Percentiles rank a stretch among this genome's conserved stretches.
Conservation (phyloP, 805 yeast species). For the Ogataea allantospora region DNA sequence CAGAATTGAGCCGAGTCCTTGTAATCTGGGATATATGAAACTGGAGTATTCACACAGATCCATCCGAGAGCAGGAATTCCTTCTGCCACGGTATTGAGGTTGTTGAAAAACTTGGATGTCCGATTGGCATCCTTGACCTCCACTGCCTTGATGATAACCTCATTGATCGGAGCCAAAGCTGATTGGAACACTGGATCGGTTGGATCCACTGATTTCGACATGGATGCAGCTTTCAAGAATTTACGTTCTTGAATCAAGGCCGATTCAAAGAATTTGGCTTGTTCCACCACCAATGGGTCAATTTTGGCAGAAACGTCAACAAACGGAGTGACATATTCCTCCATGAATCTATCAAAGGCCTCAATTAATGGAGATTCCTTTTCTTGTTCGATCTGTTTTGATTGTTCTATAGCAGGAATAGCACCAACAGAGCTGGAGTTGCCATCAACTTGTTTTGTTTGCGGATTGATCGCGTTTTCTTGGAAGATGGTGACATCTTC, state of each 20-base stretch:
- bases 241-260: conserved; percentile 61
- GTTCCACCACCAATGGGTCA: conserved; percentile 57
- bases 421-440: conserved; percentile 16
- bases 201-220: conserved; percentile 63
- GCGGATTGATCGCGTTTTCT: conserved; percentile 40
- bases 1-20: conserved; percentile 93
- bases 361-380: conserved; percentile 40
- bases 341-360: conserved; percentile 56
- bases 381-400: conserved; percentile 28
- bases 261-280: conserved; percentile 45
- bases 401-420: conserved; percentile 19
- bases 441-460: background rate
- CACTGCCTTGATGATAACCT: conserved; percentile 53
- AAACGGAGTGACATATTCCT: conserved; percentile 57
- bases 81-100: conserved; percentile 81
- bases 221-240: conserved; percentile 57
- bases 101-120: conserved; percentile 59
- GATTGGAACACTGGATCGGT: conserved; percentile 52
- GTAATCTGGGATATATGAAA: conserved; percentile 73
- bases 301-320: conserved; percentile 49
- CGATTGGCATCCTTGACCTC: conserved; percentile 75
- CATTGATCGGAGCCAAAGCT: conserved; percentile 68
- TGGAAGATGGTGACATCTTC: conserved; percentile 86
- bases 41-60: conserved; percentile 77
- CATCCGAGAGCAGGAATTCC: conserved; percentile 91